These are phyloP conservation scores for Cenchrus purpureus DNA, from an alignment of 176 grass and related monocot species.

Conservation along the genomic window DNA sequence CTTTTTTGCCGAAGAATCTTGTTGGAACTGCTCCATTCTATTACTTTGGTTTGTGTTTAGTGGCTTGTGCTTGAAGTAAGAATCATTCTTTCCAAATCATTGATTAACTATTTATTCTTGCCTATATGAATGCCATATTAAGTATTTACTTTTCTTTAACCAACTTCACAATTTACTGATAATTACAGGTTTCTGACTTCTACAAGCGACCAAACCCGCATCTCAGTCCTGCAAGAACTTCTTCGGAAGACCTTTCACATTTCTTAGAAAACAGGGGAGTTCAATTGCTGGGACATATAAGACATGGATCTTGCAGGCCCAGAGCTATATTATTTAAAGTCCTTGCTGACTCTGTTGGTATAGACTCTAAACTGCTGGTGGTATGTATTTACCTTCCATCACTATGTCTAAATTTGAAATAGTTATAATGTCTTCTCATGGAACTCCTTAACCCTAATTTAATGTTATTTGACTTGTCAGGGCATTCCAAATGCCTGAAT, in stretches of 20 bases:
- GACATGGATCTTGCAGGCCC: slow-evolving; percentile 93
- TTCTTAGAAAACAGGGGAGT: slow-evolving; percentile 84
- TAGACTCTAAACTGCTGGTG: slow-evolving; percentile 89
- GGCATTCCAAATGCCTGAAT: slow-evolving; percentile 27
- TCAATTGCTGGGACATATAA: slow-evolving; percentile 93
- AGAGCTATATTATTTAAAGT: slow-evolving; percentile 97
- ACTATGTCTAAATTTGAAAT: slow-evolving; percentile 36
- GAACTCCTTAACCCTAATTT: slow-evolving; percentile 39
- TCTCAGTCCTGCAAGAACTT: slow-evolving; percentile 79
- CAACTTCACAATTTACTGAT: slow-evolving; percentile 29
- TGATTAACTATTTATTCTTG: not conserved
- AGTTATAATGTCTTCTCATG: slow-evolving; percentile 34
- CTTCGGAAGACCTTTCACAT: slow-evolving; percentile 74
- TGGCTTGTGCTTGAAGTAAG: slow-evolving; percentile 24
- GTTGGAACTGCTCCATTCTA: slow-evolving; percentile 16
- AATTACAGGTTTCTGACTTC: slow-evolving; percentile 83
- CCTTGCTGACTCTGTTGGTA: slow-evolving; percentile 86
- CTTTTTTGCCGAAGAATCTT: too few species aligned
- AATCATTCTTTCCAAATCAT: not conserved
- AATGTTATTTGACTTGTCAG: slow-evolving; percentile 40
- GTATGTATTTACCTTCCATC: slow-evolving; percentile 58
- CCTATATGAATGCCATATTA: slow-evolving; percentile 13
- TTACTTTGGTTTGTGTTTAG: slow-evolving; percentile 2
- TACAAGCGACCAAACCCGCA: slow-evolving; percentile 85
- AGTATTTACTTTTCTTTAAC: slow-evolving; percentile 17